These are phyloP conservation scores for Fonsecaea multimorphosa DNA, from an alignment of 2,329 filamentous ascomycete species.

Conservation along the genomic window DNA sequence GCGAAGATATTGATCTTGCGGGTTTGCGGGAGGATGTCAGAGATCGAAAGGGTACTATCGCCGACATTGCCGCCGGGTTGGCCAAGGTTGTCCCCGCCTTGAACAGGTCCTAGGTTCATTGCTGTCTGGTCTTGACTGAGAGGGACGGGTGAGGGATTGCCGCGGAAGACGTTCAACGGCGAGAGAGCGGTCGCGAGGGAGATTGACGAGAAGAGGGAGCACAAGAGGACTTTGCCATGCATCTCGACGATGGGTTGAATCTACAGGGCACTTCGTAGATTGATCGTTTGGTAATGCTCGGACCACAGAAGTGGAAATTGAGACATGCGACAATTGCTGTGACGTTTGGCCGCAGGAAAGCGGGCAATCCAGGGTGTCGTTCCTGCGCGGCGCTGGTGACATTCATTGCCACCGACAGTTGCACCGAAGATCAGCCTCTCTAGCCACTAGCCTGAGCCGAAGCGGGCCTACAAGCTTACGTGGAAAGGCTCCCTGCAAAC, in stretches of 20 bases:
- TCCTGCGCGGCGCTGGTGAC: background rate
- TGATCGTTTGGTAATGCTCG: background rate
- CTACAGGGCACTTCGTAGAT: no score
- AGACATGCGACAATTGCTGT: background rate
- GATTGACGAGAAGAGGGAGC: constrained; percentile 26
- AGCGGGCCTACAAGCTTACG: background rate
- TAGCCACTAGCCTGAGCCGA: background rate
- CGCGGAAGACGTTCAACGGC: constrained; percentile 22
- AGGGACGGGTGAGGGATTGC: constrained; percentile 2
- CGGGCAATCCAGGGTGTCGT: background rate
- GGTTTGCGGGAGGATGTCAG: constrained; percentile 81
- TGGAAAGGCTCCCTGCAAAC: background rate
- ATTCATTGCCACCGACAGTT: background rate
- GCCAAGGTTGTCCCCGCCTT: constrained; percentile 9
- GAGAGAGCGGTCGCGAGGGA: constrained; percentile 27
- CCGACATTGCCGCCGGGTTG: constrained; percentile 27
- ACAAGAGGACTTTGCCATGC: constrained; percentile 25
- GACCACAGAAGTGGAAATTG: background rate
- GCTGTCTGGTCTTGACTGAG: constrained; percentile 21
- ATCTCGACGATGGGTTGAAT: constrained; percentile 9
- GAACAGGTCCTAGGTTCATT: constrained; percentile 33
- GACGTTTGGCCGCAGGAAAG: background rate
- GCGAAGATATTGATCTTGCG: constrained; percentile 84
- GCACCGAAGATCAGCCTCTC: background rate
- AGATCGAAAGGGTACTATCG: constrained; percentile 68